Conservation (phyloP, 2,329 filamentous ascomycete species). For the Alternaria ventricosa region DNA sequence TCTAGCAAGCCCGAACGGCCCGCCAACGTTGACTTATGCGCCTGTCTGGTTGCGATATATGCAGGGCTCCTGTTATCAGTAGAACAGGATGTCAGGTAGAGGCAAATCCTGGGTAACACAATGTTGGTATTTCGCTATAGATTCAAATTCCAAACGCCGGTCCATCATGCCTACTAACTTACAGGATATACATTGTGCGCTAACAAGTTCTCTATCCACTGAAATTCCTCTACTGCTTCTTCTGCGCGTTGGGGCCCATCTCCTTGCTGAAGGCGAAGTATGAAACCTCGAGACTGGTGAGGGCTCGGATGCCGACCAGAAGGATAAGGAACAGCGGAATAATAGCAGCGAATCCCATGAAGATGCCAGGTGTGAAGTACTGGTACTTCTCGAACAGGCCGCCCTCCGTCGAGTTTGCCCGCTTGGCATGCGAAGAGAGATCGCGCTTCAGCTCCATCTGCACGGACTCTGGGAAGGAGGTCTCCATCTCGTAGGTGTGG, state of each 20-base stretch:
- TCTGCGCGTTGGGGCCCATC: slow-evolving; percentile 85
- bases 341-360: slow-evolving; percentile 79
- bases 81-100: background rate
- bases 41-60: background rate
- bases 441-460: slow-evolving; percentile 79
- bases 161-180: slow-evolving; percentile 14
- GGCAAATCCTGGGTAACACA: background rate
- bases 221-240: slow-evolving; percentile 65
- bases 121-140: slow-evolving; percentile 15
- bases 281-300: slow-evolving; percentile 83
- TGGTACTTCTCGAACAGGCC: slow-evolving; percentile 89
- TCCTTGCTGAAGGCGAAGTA: slow-evolving; percentile 98
- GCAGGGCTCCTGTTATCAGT: background rate
- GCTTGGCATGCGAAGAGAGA: slow-evolving; percentile 46
- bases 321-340: slow-evolving; percentile 78
- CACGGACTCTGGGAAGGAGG: slow-evolving; percentile 66
- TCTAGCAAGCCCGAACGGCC: slow-evolving; percentile 1
- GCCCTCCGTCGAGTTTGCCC: slow-evolving; percentile 30
- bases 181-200: slow-evolving; percentile 10
- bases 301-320: slow-evolving; percentile 76
- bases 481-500: slow-evolving; percentile 66
- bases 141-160: slow-evolving; percentile 12
- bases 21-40: background rate
- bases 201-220: background rate
- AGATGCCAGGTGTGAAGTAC: slow-evolving; percentile 89